Percentiles rank a stretch among this genome's conserved stretches.
Evolutionary conservation across 176 grass and related monocot species (phyloP).

Genomic region (Lolium perenne): DNA sequence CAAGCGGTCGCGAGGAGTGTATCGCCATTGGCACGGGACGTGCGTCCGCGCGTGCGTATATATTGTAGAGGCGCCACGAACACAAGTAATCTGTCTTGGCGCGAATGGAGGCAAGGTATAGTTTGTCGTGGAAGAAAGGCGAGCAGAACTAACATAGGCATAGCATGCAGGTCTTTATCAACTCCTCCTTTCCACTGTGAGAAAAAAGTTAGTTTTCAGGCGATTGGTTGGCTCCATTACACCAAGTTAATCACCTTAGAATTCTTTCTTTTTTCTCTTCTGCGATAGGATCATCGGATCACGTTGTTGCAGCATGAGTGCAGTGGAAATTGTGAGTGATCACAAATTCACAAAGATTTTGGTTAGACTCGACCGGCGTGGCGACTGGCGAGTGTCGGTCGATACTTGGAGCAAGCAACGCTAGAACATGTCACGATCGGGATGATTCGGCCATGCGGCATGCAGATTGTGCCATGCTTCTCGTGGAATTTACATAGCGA

Average conservation of each 20-base stretch:
- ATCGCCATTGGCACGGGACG: neutral
- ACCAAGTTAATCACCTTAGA: neutral
- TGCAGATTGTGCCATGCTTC: conserved; percentile 39
- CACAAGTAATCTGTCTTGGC: conserved; percentile 14
- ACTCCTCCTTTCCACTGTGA: conserved; percentile 2
- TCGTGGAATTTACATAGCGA: neutral
- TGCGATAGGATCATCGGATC: neutral
- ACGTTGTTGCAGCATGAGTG: neutral
- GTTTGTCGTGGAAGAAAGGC: conserved; percentile 69
- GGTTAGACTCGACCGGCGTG: neutral
- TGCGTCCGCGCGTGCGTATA: conserved; percentile 12
- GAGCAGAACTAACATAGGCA: neutral
- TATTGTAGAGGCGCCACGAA: conserved; percentile 24
- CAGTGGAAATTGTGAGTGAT: neutral
- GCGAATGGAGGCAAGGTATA: conserved; percentile 71
- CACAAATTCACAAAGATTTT: neutral
- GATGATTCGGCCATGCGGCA: neutral
- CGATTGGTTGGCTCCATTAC: neutral
- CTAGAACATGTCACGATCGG: neutral
- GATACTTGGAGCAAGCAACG: conserved; percentile 20
- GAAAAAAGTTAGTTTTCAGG: conserved; percentile 4
- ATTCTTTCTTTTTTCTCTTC: neutral
- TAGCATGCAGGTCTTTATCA: conserved; percentile 7
- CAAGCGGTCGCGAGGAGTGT: neutral
- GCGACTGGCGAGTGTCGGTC: conserved; percentile 31